These are phyloP conservation scores for Rhodamnia rubescens DNA, from an alignment of 345 rosid species.

Conservation along the genomic window DNA sequence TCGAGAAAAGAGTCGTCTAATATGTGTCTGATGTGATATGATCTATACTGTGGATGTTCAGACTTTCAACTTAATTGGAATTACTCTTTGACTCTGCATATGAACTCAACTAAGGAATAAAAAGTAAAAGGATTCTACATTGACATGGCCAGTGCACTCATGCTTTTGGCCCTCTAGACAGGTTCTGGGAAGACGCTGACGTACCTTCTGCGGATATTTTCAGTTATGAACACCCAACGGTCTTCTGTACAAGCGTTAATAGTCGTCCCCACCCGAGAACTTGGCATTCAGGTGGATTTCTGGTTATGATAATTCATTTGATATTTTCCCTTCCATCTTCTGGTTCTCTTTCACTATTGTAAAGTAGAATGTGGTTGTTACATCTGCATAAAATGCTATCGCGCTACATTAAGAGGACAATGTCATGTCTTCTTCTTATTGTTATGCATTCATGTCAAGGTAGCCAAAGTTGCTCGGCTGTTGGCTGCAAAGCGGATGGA, in stretches of 20 bases:
- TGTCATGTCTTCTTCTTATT: neutral
- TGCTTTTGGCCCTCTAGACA: slow-evolving; percentile 46
- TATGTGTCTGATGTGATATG: neutral
- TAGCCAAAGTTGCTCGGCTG: slow-evolving; percentile 68
- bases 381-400: neutral
- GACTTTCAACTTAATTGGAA: neutral
- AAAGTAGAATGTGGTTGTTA: neutral
- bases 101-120: neutral
- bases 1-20: neutral
- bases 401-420: neutral
- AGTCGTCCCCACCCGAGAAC: slow-evolving; percentile 88
- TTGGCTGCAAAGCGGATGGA: slow-evolving; percentile 57
- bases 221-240: slow-evolving; percentile 49
- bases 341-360: neutral
- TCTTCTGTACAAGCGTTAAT: slow-evolving; percentile 80
- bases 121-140: neutral
- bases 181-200: slow-evolving; percentile 96
- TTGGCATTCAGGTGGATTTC: slow-evolving; percentile 76
- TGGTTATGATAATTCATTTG: neutral
- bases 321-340: neutral
- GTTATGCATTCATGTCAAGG: slow-evolving; percentile 18
- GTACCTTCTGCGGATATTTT: slow-evolving; percentile 56
- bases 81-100: neutral
- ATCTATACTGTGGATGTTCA: neutral
- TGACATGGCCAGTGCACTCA: neutral